phyloP scores from a whole-genome alignment of 148 eudicot species.

The Chenopodium suecicum region DNA sequence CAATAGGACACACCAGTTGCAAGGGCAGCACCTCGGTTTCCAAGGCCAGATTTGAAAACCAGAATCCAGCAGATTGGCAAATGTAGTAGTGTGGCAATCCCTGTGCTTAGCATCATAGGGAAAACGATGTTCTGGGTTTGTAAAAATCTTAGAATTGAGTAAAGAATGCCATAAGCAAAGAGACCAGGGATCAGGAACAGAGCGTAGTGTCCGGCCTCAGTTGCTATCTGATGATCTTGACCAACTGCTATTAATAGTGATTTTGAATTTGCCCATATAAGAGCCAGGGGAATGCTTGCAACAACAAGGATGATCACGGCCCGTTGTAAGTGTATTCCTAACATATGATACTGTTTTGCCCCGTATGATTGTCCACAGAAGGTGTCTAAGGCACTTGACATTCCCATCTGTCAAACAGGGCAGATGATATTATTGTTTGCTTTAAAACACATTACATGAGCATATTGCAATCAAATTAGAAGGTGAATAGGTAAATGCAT shows the following conservation, averaged over 20 bases:
- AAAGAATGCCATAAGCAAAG: conserved; percentile 40
- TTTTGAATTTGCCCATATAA: conserved; percentile 32
- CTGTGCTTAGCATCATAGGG: conserved; percentile 37
- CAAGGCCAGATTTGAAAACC: conserved; percentile 32
- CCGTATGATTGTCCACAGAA: conserved; percentile 48
- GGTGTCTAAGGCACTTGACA: conserved; percentile 50
- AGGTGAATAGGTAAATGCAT: neutral
- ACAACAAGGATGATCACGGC: conserved; percentile 34
- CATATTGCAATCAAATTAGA: neutral
- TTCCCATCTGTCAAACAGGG: conserved; percentile 33
- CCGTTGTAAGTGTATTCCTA: conserved; percentile 41
- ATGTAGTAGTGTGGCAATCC: conserved; percentile 21
- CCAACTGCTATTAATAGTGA: conserved; percentile 21
- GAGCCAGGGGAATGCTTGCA: conserved; percentile 29
- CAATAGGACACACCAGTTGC: conserved; percentile 37
- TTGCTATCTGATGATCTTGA: conserved; percentile 37
- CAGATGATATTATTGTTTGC: neutral
- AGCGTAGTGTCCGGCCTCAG: conserved; percentile 38
- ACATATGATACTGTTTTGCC: conserved; percentile 39
- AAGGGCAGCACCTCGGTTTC: conserved; percentile 40
- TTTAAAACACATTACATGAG: neutral
- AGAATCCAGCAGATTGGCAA: conserved; percentile 32
- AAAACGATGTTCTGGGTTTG: conserved; percentile 41
- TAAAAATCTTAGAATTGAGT: conserved; percentile 30
- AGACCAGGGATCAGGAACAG: conserved; percentile 36